Conservation (phyloP, 805 yeast genomes). For the Candida koratica region DNA sequence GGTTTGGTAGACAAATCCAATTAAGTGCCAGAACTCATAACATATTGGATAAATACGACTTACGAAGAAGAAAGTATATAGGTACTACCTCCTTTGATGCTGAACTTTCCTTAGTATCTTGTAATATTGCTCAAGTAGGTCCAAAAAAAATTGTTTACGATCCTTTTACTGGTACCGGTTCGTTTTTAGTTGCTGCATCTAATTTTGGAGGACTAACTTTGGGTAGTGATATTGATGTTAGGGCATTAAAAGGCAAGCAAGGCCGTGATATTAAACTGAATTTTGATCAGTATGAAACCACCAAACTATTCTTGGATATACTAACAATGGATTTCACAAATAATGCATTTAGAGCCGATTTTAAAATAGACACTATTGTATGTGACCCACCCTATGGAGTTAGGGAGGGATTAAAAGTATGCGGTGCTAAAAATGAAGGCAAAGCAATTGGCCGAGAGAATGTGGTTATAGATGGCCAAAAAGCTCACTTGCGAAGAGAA, state of each 20-base stretch:
- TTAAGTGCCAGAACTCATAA: conserved; percentile 59
- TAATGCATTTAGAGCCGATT: conserved; percentile 63
- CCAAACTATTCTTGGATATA: conserved; percentile 61
- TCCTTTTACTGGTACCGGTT: conserved; percentile 96
- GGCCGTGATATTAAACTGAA: conserved; percentile 54
- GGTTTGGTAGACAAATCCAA: conserved; percentile 73
- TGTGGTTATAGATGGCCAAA: conserved; percentile 71
- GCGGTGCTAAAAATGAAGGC: conserved; percentile 73
- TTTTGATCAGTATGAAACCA: conserved; percentile 68
- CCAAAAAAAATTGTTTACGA: conserved; percentile 73
- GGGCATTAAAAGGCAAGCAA: conserved; percentile 68
- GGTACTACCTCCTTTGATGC: conserved; percentile 98
- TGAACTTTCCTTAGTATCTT: conserved; percentile 80
- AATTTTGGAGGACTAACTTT: conserved; percentile 74
- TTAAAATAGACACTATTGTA: conserved; percentile 72
- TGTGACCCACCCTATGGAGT: conserved; percentile 99
- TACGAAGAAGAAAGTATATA: conserved; percentile 77
- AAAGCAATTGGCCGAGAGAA: conserved; percentile 70
- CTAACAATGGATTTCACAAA: conserved; percentile 94
- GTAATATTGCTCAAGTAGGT: conserved; percentile 76
- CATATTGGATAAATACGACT: conserved; percentile 71
- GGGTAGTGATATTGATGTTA: conserved; percentile 90
- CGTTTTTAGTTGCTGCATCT: conserved; percentile 85
- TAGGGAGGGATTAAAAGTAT: conserved; percentile 88
- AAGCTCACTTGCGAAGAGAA: conserved; percentile 72